Base-by-base conservation (phyloP, 1,139 yeast species). In the Lodderomyces orthopsilosis region DNA sequence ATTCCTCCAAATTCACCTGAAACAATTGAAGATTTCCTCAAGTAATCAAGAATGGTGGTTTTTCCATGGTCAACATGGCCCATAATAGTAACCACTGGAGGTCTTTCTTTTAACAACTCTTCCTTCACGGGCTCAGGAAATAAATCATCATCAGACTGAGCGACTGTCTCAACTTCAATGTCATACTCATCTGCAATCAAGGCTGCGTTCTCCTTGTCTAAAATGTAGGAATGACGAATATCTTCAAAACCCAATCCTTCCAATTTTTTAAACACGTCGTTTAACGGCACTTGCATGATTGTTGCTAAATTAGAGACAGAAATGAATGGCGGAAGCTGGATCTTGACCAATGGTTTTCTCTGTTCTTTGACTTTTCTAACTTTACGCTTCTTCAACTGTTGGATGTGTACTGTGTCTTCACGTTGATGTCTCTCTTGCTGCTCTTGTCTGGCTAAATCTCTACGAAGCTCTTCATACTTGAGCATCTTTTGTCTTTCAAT, bases 31-130 rank as follows among this genome's bases (percentile, higher is more conserved):
- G 96, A 84, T 53, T 88, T 89, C 40, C 98, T 74, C 53, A 94
- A 68, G 54, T 81, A 79, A 59, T 94, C 98, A 46, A 93, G 73
- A 50, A 93, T 85, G 0, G 98, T 91, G 1, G 99, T 93, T 59
- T 93, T 93, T 1, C 99, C 99, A 59, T 93, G 99, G 62, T 93
- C 99, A 35, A 93, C 98, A 63, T 93, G 99, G 4, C 99, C 99
- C 98, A 93, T 93, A 42, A 93, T 88, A 0, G 98, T 91, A 1
- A 93, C 97, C 21, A 93, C 85, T 0, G 99, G 98, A 0, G 98
- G 90, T 51, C 98, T 72, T 13, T 82, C 74, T 42, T 80, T 80
- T 49, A 85, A 62, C 18, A 62, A 52, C 4, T 72, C 66, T 36
- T 77, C 75, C 2, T 58, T 58, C 2, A 58, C 52, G 1, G 70